These are phyloP conservation scores for Herpetomonas samuelpessoai DNA, from an alignment of 208 protist genomes.

Conservation along the genomic window DNA sequence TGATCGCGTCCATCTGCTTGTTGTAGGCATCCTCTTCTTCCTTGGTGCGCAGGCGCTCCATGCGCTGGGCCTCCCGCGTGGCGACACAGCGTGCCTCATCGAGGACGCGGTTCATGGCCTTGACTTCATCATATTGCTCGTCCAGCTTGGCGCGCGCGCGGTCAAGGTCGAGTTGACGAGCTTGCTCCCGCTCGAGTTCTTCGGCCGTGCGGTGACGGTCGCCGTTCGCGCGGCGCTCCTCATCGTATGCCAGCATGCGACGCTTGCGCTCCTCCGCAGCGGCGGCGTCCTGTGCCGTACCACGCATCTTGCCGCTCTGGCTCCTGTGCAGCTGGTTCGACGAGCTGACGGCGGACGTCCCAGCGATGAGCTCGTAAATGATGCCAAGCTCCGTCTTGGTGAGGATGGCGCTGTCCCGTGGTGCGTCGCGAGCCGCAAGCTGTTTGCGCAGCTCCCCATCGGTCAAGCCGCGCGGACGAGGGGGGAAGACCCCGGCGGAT, in stretches of 20 bases:
- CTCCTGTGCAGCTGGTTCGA: neutral
- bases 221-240: slow-evolving; percentile 49
- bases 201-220: slow-evolving; percentile 57
- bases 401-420: slow-evolving; percentile 72
- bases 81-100: slow-evolving; percentile 91
- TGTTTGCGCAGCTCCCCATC: slow-evolving; percentile 80
- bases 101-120: slow-evolving; percentile 91
- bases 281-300: slow-evolving; percentile 15
- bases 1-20: slow-evolving; percentile 69
- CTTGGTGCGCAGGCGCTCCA: slow-evolving; percentile 66
- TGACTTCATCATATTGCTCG: slow-evolving; percentile 91
- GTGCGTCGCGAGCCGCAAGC: slow-evolving; percentile 67
- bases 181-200: slow-evolving; percentile 76
- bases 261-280: slow-evolving; percentile 66
- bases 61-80: slow-evolving; percentile 85
- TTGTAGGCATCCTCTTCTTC: slow-evolving; percentile 74
- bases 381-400: slow-evolving; percentile 83
- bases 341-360: slow-evolving; percentile 21
- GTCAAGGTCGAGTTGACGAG: slow-evolving; percentile 69
- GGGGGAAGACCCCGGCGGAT: slow-evolving; percentile 60
- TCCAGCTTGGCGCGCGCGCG: slow-evolving; percentile 74
- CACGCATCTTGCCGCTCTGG: slow-evolving; percentile 8
- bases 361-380: slow-evolving; percentile 67
- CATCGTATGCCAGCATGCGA: slow-evolving; percentile 80
- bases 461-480: slow-evolving; percentile 53